Evolutionary conservation across 176 grass and related monocot species (phyloP).

Genomic region (Phoenix dactylifera): DNA sequence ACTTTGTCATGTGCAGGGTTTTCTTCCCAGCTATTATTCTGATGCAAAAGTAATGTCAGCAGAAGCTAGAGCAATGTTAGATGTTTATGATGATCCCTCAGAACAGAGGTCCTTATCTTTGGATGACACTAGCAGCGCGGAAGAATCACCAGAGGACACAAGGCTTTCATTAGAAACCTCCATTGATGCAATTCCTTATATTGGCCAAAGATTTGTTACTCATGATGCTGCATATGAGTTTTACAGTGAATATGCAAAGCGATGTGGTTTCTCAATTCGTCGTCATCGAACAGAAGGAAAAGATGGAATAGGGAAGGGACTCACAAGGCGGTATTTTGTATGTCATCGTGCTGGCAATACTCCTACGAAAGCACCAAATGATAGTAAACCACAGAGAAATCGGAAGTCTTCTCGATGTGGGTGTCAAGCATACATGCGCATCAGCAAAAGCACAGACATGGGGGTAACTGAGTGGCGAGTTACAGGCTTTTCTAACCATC

Average conservation of each 20-base stretch:
- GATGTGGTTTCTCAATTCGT: conserved; percentile 71
- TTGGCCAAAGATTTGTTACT: conserved; percentile 50
- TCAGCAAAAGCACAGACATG: conserved; percentile 26
- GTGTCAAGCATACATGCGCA: conserved; percentile 62
- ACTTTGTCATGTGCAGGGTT: conserved; percentile 10
- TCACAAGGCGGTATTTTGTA: conserved; percentile 69
- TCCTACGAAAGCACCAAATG: conserved; percentile 40
- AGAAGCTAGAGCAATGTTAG: conserved; percentile 30
- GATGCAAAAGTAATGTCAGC: conserved; percentile 24
- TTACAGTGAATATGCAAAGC: conserved; percentile 54
- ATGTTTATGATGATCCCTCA: conserved; percentile 34
- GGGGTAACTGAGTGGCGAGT: conserved; percentile 46
- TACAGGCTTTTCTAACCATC: conserved; percentile 58
- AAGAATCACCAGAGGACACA: conserved; percentile 19
- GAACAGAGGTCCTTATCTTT: conserved; percentile 33
- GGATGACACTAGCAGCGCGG: conserved; percentile 28
- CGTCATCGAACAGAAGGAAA: conserved; percentile 70
- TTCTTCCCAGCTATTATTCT: background rate
- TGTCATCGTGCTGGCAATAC: conserved; percentile 66
- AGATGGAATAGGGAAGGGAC: conserved; percentile 56
- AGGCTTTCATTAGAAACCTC: conserved; percentile 28
- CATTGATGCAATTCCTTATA: conserved; percentile 35
- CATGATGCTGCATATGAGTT: conserved; percentile 66
- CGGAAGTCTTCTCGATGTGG: conserved; percentile 59
- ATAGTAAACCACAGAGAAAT: conserved; percentile 42